phyloP scores from a whole-genome alignment of 2,329 filamentous ascomycete genomes.

The Ceratocystis diversiconidia region DNA sequence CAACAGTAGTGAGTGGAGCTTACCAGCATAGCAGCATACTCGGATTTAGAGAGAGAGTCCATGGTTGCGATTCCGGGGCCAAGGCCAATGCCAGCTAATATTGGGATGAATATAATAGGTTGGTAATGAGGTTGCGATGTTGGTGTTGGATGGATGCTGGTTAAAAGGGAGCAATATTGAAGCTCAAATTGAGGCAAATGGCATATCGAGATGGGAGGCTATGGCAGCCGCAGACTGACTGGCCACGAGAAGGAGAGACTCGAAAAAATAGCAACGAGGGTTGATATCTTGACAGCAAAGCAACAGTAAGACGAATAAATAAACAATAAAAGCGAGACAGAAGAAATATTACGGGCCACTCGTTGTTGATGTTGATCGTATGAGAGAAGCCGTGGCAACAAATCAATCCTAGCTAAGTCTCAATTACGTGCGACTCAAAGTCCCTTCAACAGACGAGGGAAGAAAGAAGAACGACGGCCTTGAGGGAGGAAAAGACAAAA shows the following conservation, averaged over 20 bases:
- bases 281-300: neutral
- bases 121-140: neutral
- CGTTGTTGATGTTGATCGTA: too few species aligned
- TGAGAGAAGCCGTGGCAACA: neutral
- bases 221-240: neutral
- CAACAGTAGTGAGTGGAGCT: conserved; percentile 26
- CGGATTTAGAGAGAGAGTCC: conserved; percentile 67
- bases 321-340: neutral
- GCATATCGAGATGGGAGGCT: conserved; percentile 7
- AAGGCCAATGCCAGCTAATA: neutral
- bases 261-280: neutral
- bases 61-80: conserved; percentile 38
- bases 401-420: neutral
- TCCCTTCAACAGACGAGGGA: neutral
- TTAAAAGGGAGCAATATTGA: neutral
- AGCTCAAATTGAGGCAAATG: conserved; percentile 6
- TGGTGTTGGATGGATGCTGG: neutral
- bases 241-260: neutral
- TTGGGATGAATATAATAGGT: neutral
- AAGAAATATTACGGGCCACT: neutral
- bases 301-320: neutral
- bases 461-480: neutral
- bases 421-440: neutral
- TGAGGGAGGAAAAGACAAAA: neutral
- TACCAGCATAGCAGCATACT: conserved; percentile 93